These are phyloP conservation scores for Dillenia turbinata DNA, from an alignment of 164 flowering plant genomes.

Conservation along the genomic window DNA sequence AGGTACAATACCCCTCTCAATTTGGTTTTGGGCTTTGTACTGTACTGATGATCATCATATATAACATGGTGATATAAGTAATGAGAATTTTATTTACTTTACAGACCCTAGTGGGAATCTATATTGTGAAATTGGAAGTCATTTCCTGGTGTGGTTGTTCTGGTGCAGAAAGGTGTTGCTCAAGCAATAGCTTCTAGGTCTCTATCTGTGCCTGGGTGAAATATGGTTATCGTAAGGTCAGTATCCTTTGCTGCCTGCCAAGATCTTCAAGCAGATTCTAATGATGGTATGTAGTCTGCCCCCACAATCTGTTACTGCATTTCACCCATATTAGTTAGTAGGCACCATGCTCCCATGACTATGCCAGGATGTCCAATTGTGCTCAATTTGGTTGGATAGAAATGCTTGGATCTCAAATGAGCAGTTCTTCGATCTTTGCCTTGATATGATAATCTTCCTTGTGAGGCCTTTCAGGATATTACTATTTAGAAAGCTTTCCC, in stretches of 20 bases:
- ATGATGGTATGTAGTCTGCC: constrained; percentile 41
- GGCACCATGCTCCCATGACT: background rate
- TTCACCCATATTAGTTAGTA: background rate
- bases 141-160: constrained; percentile 3
- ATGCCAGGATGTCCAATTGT: background rate
- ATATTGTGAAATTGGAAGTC: background rate
- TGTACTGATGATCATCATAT: too few relatives aligned
- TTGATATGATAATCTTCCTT: too few relatives aligned
- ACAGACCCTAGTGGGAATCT: too few relatives aligned
- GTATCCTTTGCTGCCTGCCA: constrained; percentile 39
- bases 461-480: too few relatives aligned
- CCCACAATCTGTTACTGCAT: too few relatives aligned
- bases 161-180: constrained; percentile 44
- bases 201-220: constrained; percentile 66
- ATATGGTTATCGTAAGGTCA: constrained; percentile 73
- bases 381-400: background rate
- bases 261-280: constrained; percentile 25
- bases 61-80: too few relatives aligned
- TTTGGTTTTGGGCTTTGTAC: too few relatives aligned
- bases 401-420: background rate
- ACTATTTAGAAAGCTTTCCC: too few relatives aligned
- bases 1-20: too few relatives aligned
- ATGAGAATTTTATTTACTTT: too few relatives aligned
- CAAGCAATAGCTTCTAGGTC: constrained; percentile 58
- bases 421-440: too few relatives aligned